A percentile compares a stretch with the other conserved stretches of the same genome.
phyloP scores from a whole-genome alignment of 1,139 yeast genomes.

The Lodderomyces metapsilosis region DNA sequence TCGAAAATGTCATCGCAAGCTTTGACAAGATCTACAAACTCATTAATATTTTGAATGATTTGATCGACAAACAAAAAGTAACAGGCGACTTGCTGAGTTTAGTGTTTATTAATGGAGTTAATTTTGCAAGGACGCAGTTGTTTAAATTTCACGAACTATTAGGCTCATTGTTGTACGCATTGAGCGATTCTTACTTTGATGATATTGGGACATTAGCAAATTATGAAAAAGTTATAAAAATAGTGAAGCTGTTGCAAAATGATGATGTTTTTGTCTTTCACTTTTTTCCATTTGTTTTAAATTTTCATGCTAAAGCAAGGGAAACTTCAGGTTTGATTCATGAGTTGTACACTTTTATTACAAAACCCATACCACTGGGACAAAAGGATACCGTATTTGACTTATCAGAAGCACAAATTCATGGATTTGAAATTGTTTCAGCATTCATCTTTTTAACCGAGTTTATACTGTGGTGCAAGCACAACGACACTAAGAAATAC shows the following conservation, averaged over 20 bases:
- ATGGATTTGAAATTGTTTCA: conserved; percentile 48
- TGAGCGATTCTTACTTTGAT: conserved; percentile 36
- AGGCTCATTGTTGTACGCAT: conserved; percentile 61
- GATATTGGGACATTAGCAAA: conserved; percentile 30
- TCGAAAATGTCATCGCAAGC: conserved; percentile 46
- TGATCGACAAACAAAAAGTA: conserved; percentile 62
- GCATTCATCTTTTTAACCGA: conserved; percentile 60
- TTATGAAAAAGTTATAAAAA: conserved; percentile 35
- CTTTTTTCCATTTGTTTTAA: conserved; percentile 61
- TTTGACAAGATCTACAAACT: conserved; percentile 58
- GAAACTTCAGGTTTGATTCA: conserved; percentile 22
- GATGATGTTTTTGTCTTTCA: conserved; percentile 65
- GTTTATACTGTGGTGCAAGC: conserved; percentile 72
- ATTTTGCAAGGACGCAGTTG: conserved; percentile 60
- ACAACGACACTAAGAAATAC: conserved; percentile 38
- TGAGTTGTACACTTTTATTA: conserved; percentile 26
- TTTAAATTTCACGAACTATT: conserved; percentile 68
- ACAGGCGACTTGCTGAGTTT: conserved; percentile 41
- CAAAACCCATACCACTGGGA: conserved; percentile 15
- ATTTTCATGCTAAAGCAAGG: conserved; percentile 33
- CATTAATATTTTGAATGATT: conserved; percentile 55
- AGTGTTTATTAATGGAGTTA: conserved; percentile 52
- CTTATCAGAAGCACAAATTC: conserved; percentile 51
- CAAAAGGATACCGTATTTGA: conserved; percentile 20
- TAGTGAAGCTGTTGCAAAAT: conserved; percentile 39